Evolutionary conservation across 2,329 filamentous ascomycete genomes (phyloP), one percentile per base, ranked within the genome.

Genomic region (Sporothrix schenckii): DNA sequence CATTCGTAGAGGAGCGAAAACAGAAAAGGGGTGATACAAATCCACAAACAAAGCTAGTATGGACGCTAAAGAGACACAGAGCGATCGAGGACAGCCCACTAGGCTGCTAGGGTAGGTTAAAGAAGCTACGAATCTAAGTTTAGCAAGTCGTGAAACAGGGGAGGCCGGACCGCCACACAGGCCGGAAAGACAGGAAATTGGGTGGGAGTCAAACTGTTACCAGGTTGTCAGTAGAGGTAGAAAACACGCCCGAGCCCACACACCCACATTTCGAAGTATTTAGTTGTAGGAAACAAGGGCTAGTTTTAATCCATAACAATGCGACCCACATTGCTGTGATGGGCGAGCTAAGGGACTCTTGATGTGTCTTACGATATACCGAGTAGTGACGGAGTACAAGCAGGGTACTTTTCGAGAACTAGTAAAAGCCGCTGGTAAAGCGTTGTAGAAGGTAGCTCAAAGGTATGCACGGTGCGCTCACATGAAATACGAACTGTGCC

Each of bases 91-190:
- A 56, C 69, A 65, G n/a, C n/a, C 2, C 24, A 24, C 24, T 24
- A 24, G 24, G 58, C 4, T 69, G 39, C 70, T 65, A 71, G 47
- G 67, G 61, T 61, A 47, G 47, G 53, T 30, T 54, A 61, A 68
- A 60, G 66, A 60, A 53, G 61, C 61, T 41, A 49, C 6, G 13
- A 60, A 49, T 53, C 63, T 69, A 68, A 65, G 52, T 65, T 66
- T 66, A 71, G 70, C 63, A 41, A 39, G 44, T 16, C 24, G 60
- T 72, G 72, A 72, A 72, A 72, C 72, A 72, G 68, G 68, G 44
- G 68, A 34, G 27, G 30, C n/a, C 11, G 30, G 27, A 34, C 34
- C 41, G 30, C 66, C n/a, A n/a, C 3, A 19, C 53, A 50, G 41
- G 66, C 53, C 66, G 66, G 66, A 58, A 68, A 41, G 53, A n/a